These are phyloP conservation scores for Komagataella ulmi DNA, from an alignment of 805 yeast genomes.

Conservation along the genomic window DNA sequence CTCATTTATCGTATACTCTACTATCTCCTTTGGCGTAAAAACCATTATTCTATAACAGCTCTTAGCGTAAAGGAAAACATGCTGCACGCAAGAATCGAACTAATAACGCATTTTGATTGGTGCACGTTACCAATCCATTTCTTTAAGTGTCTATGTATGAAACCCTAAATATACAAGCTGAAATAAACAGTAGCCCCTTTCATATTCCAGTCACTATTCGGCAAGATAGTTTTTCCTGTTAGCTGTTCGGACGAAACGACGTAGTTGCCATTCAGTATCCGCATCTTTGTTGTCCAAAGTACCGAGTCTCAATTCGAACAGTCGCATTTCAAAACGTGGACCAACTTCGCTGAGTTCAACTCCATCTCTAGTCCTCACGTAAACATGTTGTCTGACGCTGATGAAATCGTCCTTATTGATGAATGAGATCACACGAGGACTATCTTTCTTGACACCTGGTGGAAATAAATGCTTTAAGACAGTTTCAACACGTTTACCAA, in stretches of 20 bases:
- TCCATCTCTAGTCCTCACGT: constrained; percentile 74
- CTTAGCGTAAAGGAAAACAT: neutral
- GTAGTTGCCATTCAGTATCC: constrained; percentile 92
- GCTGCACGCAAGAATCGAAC: constrained; percentile 2
- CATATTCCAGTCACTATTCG: constrained; percentile 5
- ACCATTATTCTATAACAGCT: neutral
- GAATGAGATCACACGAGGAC: constrained; percentile 87
- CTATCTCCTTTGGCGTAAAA: constrained; percentile 19
- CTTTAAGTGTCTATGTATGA: neutral
- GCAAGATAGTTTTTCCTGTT: constrained; percentile 82
- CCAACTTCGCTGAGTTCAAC: constrained; percentile 95
- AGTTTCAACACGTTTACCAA: constrained; percentile 74
- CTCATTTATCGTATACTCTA: constrained; percentile 17
- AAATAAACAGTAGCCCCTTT: neutral
- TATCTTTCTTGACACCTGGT: constrained; percentile 88
- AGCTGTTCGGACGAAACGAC: constrained; percentile 91
- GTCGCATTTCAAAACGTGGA: constrained; percentile 95
- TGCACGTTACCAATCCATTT: neutral
- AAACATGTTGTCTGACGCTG: constrained; percentile 90
- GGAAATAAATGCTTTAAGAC: constrained; percentile 86
- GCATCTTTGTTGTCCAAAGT: constrained; percentile 93
- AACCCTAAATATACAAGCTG: neutral
- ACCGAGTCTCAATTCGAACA: constrained; percentile 80
- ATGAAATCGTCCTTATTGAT: constrained; percentile 85
- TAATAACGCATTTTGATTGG: neutral